A percentile compares a stretch with the other conserved stretches of the same genome.
Evolutionary conservation across 2,329 filamentous ascomycete species (phyloP).

Genomic region (Pseudogymnoascus sp.): DNA sequence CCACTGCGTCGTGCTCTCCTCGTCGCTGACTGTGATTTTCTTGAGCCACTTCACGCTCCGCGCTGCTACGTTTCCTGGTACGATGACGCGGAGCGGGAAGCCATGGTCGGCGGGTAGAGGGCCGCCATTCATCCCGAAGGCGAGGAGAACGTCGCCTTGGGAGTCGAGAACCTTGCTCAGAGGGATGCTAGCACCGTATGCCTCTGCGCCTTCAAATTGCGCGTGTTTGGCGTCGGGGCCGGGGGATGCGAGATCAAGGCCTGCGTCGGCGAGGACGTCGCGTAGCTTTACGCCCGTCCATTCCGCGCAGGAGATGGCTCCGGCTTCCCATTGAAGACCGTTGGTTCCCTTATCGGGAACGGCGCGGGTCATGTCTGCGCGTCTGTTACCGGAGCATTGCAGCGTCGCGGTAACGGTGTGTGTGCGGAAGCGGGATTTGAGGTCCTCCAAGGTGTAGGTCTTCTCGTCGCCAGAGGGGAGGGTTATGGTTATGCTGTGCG

Average conservation of each 20-base stretch:
- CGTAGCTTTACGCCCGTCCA: conserved; percentile 49
- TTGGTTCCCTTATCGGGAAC: conserved; percentile 39
- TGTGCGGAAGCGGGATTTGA: conserved; percentile 42
- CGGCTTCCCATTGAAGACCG: conserved; percentile 50
- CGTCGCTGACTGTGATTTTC: conserved; percentile 51
- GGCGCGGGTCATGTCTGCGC: conserved; percentile 45
- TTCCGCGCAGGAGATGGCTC: conserved; percentile 51
- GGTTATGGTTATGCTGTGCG: conserved; percentile 44
- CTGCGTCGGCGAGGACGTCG: conserved; percentile 48
- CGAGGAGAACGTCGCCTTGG: conserved; percentile 52
- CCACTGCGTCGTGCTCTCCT: conserved; percentile 55
- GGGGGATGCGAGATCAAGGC: conserved; percentile 30
- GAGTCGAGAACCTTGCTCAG: conserved; percentile 49
- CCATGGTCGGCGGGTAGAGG: conserved; percentile 54
- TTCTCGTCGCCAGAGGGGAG: conserved; percentile 44
- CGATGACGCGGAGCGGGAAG: conserved; percentile 50
- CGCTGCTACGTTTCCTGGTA: conserved; percentile 55
- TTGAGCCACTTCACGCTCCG: conserved; percentile 60
- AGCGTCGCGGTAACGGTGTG: conserved; percentile 46
- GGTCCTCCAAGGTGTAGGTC: conserved; percentile 44
- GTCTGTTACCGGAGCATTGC: conserved; percentile 53
- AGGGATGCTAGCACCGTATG: conserved; percentile 38
- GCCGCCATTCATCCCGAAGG: conserved; percentile 56
- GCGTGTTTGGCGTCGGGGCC: conserved; percentile 15
- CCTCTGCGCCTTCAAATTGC: conserved; percentile 17